Evolutionary conservation across 2,329 filamentous ascomycete genomes (phyloP).

Genomic region (Ophiostoma ulmi): DNA sequence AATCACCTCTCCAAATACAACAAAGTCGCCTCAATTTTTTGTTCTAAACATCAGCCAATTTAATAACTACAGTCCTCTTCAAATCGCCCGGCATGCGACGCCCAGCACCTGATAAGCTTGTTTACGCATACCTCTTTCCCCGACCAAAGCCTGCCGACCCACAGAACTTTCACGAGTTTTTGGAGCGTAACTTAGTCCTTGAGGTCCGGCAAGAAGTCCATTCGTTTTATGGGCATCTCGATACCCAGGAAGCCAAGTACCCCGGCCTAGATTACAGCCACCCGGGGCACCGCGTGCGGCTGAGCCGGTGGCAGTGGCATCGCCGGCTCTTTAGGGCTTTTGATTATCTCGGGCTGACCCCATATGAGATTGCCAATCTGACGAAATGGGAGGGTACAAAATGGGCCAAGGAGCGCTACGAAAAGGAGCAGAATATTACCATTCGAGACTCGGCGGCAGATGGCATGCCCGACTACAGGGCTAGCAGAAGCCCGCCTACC

Average conservation of each 20-base stretch:
- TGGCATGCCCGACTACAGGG: constrained; percentile 58
- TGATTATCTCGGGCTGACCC: constrained; percentile 62
- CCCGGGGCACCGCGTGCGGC: constrained; percentile 67
- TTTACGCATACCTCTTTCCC: constrained; percentile 70
- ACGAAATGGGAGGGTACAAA: constrained; percentile 80
- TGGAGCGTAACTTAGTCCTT: constrained; percentile 65
- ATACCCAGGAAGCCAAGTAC: constrained; percentile 75
- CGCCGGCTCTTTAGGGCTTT: constrained; percentile 71
- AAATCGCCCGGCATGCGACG: constrained; percentile 59
- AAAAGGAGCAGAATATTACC: constrained; percentile 64
- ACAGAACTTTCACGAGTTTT: constrained; percentile 63
- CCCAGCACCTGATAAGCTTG: constrained; percentile 63
- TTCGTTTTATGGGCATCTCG: constrained; percentile 72
- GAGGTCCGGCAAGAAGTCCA: constrained; percentile 76
- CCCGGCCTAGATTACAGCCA: constrained; percentile 75
- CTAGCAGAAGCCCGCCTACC: background rate
- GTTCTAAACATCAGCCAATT: background rate
- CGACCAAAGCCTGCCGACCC: constrained; percentile 63
- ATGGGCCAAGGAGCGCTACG: constrained; percentile 76
- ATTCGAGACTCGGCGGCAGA: constrained; percentile 69
- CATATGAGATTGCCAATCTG: constrained; percentile 62
- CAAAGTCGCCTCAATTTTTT: too few relatives aligned
- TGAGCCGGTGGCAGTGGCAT: constrained; percentile 72
- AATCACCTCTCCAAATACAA: background rate
- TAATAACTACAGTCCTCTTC: background rate